A percentile compares a stretch with the other conserved stretches of the same genome.
These are phyloP conservation scores for Leccinum boreale DNA, from an alignment of 768 basidiomycete genomes.

Conservation along the genomic window DNA sequence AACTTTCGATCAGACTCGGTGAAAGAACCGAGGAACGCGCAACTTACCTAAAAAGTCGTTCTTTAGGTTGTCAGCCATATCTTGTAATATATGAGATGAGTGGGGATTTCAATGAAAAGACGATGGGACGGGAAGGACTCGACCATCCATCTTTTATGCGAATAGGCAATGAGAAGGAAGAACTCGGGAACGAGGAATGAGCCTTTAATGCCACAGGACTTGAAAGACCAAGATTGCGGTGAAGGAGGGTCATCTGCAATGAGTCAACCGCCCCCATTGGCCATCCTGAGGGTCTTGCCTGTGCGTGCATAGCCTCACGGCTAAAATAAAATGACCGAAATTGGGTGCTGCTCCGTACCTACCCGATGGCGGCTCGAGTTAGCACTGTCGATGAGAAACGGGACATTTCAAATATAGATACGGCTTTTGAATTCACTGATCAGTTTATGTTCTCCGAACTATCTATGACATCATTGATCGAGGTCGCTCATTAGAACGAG, in stretches of 20 bases:
- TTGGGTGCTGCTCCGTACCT: neutral
- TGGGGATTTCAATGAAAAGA: constrained; percentile 13
- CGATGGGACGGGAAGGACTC: neutral
- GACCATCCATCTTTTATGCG: constrained; percentile 5
- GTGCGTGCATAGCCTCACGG: neutral
- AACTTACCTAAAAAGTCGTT: constrained; percentile 21
- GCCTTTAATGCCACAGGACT: neutral
- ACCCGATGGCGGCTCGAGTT: neutral
- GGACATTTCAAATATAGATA: neutral
- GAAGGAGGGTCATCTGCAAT: neutral
- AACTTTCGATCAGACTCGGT: constrained; percentile 1
- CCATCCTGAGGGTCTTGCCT: neutral
- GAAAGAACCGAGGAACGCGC: neutral
- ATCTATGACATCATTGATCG: neutral
- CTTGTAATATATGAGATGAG: constrained; percentile 7
- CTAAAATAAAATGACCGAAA: neutral
- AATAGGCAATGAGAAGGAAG: constrained; percentile 4
- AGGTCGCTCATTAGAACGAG: neutral
- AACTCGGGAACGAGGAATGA: constrained; percentile 10
- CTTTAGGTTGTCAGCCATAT: constrained; percentile 9
- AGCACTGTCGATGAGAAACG: neutral
- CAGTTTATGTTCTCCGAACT: neutral
- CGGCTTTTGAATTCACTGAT: neutral
- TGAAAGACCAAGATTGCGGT: neutral
- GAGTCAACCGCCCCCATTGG: neutral